Evolutionary conservation across 1,139 yeast genomes (phyloP).

Genomic region (Suhomyces choctaworum): DNA sequence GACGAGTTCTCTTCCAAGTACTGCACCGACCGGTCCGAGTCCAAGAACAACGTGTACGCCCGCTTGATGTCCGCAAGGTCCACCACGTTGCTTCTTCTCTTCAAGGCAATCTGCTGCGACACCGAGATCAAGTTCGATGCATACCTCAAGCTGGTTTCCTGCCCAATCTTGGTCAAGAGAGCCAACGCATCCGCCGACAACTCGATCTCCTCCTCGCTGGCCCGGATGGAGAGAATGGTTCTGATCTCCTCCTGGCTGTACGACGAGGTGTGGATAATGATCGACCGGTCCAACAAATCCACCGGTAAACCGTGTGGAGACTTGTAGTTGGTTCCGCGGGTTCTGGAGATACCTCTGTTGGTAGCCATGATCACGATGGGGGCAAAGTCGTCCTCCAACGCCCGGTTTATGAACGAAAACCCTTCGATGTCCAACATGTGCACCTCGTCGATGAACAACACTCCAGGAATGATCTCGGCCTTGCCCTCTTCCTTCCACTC

Average conservation of each 20-base stretch:
- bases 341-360: conserved; percentile 87
- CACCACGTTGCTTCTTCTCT: conserved; percentile 70
- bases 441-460: conserved; percentile 94
- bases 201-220: conserved; percentile 96
- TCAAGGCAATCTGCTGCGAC: conserved; percentile 78
- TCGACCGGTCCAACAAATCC: conserved; percentile 90
- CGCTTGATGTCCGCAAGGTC: conserved; percentile 86
- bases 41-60: conserved; percentile 83
- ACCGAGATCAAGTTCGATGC: conserved; percentile 90
- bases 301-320: conserved; percentile 97
- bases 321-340: conserved; percentile 90
- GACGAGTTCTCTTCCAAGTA: conserved; percentile 67
- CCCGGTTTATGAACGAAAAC: conserved; percentile 92
- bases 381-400: conserved; percentile 93
- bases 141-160: conserved; percentile 89
- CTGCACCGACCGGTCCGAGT: conserved; percentile 82
- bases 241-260: conserved; percentile 82
- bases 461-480: conserved; percentile 99
- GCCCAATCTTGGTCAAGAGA: conserved; percentile 86
- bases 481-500: conserved; percentile 99
- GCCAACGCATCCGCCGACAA: conserved; percentile 81
- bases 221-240: conserved; percentile 83
- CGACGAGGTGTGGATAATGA: conserved; percentile 81
- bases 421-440: conserved; percentile 99
- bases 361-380: conserved; percentile 99